Evolutionary conservation across 306 rosid genomes (phyloP).

Genomic region (Herpetospermum pedunculosum): DNA sequence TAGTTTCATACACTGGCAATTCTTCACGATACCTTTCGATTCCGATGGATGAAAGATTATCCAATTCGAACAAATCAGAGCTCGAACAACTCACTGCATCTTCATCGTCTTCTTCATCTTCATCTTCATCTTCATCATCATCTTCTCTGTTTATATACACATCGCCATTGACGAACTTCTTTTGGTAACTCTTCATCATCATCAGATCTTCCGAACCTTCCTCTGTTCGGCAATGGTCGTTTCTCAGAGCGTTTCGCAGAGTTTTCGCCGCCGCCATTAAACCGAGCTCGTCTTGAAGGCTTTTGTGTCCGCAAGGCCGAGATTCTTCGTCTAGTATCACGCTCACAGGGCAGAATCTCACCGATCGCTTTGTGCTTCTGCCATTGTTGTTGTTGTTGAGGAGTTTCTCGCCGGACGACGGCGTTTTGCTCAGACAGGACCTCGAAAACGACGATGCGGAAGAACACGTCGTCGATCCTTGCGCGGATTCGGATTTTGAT

Average conservation of each 20-base stretch:
- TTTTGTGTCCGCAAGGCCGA: slow-evolving; percentile 73
- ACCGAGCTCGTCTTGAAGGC: slow-evolving; percentile 11
- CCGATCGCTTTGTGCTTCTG: slow-evolving; percentile 46
- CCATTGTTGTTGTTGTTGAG: too few species aligned
- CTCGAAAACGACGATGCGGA: slow-evolving; percentile 82
- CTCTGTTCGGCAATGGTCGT: slow-evolving; percentile 19
- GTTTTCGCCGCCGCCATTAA: slow-evolving; percentile 15
- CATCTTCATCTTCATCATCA: not conserved
- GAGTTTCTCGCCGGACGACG: slow-evolving; percentile 45
- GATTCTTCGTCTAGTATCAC: slow-evolving; percentile 81
- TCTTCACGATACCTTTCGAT: slow-evolving; percentile 83
- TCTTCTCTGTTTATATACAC: slow-evolving; percentile 6
- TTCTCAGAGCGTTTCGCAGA: slow-evolving; percentile 30
- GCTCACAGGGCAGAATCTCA: slow-evolving; percentile 76
- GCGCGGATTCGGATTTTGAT: slow-evolving; percentile 28
- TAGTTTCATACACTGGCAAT: slow-evolving; percentile 90
- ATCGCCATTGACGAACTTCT: not conserved
- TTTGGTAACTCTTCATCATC: not conserved
- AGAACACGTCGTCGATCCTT: slow-evolving; percentile 54
- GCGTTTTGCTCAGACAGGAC: slow-evolving; percentile 82
- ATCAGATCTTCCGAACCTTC: not conserved
- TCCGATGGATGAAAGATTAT: slow-evolving; percentile 68
- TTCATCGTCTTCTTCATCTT: slow-evolving; percentile 37
- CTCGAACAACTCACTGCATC: slow-evolving; percentile 72
- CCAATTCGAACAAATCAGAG: slow-evolving; percentile 95